Evolutionary conservation across 306 rosid genomes (phyloP), one percentile per base, ranked within the genome.

Genomic region (Potentilla sterilis): DNA sequence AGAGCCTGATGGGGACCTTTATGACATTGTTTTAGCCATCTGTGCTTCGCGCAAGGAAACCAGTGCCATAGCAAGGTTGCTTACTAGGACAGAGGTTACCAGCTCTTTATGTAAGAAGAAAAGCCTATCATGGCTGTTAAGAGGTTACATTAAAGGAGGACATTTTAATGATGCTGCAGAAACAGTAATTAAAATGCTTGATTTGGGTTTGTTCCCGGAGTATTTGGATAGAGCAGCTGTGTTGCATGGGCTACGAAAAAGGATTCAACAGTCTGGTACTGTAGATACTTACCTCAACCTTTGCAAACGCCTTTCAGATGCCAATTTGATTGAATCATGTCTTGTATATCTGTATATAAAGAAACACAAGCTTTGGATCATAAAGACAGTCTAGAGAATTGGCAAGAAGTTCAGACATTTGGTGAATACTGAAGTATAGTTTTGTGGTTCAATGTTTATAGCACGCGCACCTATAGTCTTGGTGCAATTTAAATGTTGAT

Each of bases 101-200:
- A 86, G 92, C 73, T 84, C 93, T 2, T 78, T 77, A n/a, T 81
- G 80, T 69, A 95, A 90, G 83, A 92, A 86, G 92, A 95, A 83
- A 85, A 90, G 89, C 41, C 58, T 92, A n/a, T 87, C 92, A n/a
- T 95, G 98, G 98, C 72, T 95, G 75, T 77, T 95, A 49, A 85
- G 97, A 86, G 98, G 98, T 38, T 95, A 90, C 55, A 83, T 95
- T 51, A 95, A 95, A 85, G 98, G 98, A 3, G 97, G 97, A 1
- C 97, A 95, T 87, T 92, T 83, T 40, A 78, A 75, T 16, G 93
- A 92, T 74, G 98, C 98, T 6, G 97, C 96, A 6, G 91, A 90
- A 67, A 90, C 97, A 4, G 78, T 95, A 43, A 83, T 89, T 66
- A 92, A 90, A 84, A 95, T 95, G 97, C 86, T 95, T 38, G 85